These are phyloP conservation scores for Backusella tarrabulga DNA, from an alignment of 192 early-diverging fungal genomes.

Conservation along the genomic window DNA sequence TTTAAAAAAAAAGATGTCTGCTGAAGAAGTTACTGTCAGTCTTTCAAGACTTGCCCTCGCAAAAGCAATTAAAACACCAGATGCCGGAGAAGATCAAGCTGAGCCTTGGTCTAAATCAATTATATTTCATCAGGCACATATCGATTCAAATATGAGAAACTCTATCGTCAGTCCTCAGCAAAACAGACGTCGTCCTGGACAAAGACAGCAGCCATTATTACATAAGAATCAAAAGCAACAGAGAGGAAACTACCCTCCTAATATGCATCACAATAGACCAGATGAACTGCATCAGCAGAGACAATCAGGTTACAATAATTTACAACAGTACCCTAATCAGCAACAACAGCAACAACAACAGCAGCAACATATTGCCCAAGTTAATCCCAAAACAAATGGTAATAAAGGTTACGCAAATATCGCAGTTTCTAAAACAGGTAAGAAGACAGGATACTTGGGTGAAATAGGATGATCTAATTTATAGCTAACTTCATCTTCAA, in stretches of 20 bases:
- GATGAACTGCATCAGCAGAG: not conserved
- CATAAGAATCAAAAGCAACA: conserved; percentile 8
- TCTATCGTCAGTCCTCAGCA: conserved; percentile 13
- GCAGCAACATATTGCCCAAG: not conserved
- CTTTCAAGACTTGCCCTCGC: conserved; percentile 35
- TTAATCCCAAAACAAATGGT: not conserved
- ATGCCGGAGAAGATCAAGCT: conserved; percentile 24
- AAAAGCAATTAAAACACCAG: conserved; percentile 39
- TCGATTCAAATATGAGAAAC: conserved; percentile 15
- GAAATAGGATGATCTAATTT: not conserved
- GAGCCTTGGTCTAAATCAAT: conserved; percentile 38
- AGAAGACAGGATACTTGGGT: not conserved
- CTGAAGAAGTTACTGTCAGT: conserved; percentile 35
- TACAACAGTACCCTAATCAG: not conserved
- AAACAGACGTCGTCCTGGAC: not conserved
- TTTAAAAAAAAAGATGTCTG: conserved; percentile 19
- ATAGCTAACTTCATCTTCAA: not conserved
- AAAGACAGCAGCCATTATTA: conserved; percentile 6
- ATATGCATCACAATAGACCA: not conserved
- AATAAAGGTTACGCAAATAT: not conserved
- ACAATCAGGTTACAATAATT: not conserved
- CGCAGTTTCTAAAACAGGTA: not conserved
- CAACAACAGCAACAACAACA: not conserved
- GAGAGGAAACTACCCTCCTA: not conserved
- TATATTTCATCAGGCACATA: conserved; percentile 33